phyloP scores from a whole-genome alignment of 2,329 filamentous ascomycete species.

The Hypoxylon sp. region DNA sequence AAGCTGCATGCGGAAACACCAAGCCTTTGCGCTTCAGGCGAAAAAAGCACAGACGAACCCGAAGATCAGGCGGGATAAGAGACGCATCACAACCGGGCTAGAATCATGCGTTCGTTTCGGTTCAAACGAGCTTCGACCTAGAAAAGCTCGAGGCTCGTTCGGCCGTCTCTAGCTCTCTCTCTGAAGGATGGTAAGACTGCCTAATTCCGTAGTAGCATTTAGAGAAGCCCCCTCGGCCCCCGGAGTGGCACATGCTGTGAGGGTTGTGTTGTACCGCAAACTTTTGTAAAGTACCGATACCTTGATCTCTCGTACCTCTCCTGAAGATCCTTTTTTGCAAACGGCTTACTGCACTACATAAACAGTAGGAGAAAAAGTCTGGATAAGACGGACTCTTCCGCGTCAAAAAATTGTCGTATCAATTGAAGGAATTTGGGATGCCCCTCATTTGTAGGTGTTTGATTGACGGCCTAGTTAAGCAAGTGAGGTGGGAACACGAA shows the following conservation, averaged over 20 bases:
- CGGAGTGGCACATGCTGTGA: neutral
- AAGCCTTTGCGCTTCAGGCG: conserved; percentile 19
- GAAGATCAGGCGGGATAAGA: conserved; percentile 33
- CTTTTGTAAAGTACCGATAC: conserved; percentile 32
- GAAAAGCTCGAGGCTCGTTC: conserved; percentile 16
- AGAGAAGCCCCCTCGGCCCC: conserved; percentile 12
- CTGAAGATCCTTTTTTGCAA: conserved; percentile 22
- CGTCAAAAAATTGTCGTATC: conserved; percentile 21
- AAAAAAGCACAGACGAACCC: conserved; percentile 19
- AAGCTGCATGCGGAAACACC: conserved; percentile 13
- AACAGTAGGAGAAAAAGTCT: conserved; percentile 9
- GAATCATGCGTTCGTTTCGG: conserved; percentile 31
- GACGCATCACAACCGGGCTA: conserved; percentile 23
- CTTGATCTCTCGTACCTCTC: conserved; percentile 17
- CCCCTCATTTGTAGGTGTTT: conserved; percentile 21
- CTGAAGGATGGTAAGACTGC: conserved; percentile 19
- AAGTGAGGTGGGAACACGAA: conserved; percentile 33
- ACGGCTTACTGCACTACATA: conserved; percentile 11
- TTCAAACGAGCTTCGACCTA: conserved; percentile 8
- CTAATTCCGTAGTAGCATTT: conserved; percentile 3
- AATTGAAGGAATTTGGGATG: conserved; percentile 10
- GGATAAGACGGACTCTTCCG: conserved; percentile 4
- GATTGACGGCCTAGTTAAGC: conserved; percentile 18
- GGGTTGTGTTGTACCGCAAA: conserved; percentile 31
- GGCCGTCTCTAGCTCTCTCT: neutral